A percentile compares a stretch with the other conserved stretches of the same genome.
These are phyloP conservation scores for Aureobasidium uvarum DNA, from an alignment of 2,329 filamentous ascomycete genomes.

Conservation along the genomic window DNA sequence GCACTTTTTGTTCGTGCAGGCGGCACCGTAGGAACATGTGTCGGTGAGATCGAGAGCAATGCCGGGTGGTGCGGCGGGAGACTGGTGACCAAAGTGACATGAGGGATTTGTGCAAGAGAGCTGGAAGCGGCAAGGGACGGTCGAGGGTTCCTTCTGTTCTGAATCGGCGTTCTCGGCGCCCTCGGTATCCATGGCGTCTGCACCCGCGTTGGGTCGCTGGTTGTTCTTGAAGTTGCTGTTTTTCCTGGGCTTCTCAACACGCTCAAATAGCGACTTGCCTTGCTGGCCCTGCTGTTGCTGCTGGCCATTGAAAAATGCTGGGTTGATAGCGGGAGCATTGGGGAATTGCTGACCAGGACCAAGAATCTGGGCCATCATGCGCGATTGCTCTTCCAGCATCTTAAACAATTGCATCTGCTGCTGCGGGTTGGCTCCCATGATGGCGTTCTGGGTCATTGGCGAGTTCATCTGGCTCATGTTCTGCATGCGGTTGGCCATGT, in stretches of 20 bases:
- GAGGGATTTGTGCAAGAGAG: constrained; percentile 81
- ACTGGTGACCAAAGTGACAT: constrained; percentile 93
- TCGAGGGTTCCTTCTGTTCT: constrained; percentile 52
- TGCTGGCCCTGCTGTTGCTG: constrained; percentile 10
- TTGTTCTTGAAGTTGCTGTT: constrained; percentile 55
- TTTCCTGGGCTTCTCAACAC: constrained; percentile 60
- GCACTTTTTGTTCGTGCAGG: constrained; percentile 96
- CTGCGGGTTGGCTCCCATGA: constrained; percentile 54
- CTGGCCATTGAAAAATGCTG: constrained; percentile 49
- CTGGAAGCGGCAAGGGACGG: constrained; percentile 85
- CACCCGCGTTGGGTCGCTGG: constrained; percentile 27
- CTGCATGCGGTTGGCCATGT: constrained; percentile 50
- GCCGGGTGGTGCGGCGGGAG: constrained; percentile 78
- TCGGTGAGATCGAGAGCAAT: constrained; percentile 75
- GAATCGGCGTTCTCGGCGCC: constrained; percentile 49
- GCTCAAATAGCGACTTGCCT: constrained; percentile 69
- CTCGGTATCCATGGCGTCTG: constrained; percentile 36
- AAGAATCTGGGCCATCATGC: constrained; percentile 74
- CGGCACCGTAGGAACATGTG: constrained; percentile 77
- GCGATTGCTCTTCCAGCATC: constrained; percentile 63
- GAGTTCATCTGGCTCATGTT: constrained; percentile 38
- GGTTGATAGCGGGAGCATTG: constrained; percentile 54
- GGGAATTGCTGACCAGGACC: constrained; percentile 43
- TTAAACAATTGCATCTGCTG: constrained; percentile 72
- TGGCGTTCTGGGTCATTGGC: constrained; percentile 52